Percentiles rank a stretch among this genome's conserved stretches.
These are phyloP conservation scores for Barnettozyma hawaiiensis DNA, from an alignment of 1,139 yeast species.

Conservation along the genomic window DNA sequence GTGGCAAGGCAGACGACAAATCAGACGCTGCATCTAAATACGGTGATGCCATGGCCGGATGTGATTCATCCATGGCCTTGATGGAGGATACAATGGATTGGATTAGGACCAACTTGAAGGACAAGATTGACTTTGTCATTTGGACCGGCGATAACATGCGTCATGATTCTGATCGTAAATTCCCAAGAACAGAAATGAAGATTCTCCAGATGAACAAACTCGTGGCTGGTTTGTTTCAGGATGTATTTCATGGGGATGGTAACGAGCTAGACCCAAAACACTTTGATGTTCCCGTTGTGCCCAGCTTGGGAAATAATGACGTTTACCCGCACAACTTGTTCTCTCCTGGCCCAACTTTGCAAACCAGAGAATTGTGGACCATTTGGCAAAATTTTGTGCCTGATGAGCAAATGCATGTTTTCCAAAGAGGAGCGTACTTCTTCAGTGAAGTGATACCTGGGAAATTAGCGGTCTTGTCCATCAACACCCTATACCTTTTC, in stretches of 20 bases:
- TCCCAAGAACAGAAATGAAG: conserved; percentile 65
- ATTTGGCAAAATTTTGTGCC: conserved; percentile 78
- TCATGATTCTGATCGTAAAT: conserved; percentile 72
- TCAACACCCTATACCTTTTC: conserved; percentile 71
- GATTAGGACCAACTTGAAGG: conserved; percentile 57
- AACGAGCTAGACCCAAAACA: conserved; percentile 36
- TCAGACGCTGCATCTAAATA: conserved; percentile 52
- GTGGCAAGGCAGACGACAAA: conserved; percentile 31
- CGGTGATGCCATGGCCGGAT: conserved; percentile 72
- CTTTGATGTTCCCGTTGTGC: conserved; percentile 45
- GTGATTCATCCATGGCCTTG: conserved; percentile 58
- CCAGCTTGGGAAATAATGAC: conserved; percentile 80
- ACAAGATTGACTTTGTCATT: conserved; percentile 74
- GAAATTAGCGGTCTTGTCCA: conserved; percentile 68
- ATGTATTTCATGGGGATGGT: conserved; percentile 43
- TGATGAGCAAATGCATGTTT: conserved; percentile 66
- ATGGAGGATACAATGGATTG: conserved; percentile 62
- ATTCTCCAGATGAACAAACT: conserved; percentile 65
- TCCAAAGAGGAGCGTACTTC: conserved; percentile 69
- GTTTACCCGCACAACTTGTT: conserved; percentile 85
- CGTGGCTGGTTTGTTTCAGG: conserved; percentile 49
- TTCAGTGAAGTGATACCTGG: conserved; percentile 73
- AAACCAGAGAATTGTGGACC: conserved; percentile 67
- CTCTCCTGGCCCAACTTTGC: conserved; percentile 79
- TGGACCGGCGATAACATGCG: conserved; percentile 92